Conservation (phyloP, 495 filamentous ascomycete species). For the Monascus purpureus region DNA sequence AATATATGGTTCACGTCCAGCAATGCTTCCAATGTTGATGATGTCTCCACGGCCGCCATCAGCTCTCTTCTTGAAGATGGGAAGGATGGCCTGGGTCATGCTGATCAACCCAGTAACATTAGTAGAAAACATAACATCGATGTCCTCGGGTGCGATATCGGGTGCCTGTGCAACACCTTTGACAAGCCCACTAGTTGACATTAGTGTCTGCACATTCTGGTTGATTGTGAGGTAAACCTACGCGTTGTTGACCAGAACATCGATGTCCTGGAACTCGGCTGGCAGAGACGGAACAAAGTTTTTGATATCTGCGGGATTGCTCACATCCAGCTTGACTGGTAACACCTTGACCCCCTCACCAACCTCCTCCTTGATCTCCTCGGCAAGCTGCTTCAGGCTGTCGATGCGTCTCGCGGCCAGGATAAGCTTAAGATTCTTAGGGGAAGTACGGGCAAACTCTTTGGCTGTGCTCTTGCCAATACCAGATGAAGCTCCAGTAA, state of each 20-base stretch:
- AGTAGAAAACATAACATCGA: slow-evolving; percentile 76
- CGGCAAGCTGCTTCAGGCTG: slow-evolving; percentile 57
- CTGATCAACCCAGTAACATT: slow-evolving; percentile 92
- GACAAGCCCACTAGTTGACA: slow-evolving; percentile 52
- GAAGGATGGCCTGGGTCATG: slow-evolving; percentile 88
- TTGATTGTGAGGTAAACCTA: slow-evolving; percentile 37
- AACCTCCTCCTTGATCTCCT: slow-evolving; percentile 64
- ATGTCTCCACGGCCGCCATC: slow-evolving; percentile 82
- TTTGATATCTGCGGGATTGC: slow-evolving; percentile 60
- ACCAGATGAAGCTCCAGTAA: slow-evolving; percentile 89
- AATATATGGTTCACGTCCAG: slow-evolving; percentile 77
- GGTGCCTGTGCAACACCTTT: slow-evolving; percentile 80
- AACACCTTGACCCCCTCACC: slow-evolving; percentile 70
- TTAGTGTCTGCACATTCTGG: no score
- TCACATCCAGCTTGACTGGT: slow-evolving; percentile 76
- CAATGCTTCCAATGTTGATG: slow-evolving; percentile 94
- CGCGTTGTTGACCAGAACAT: slow-evolving; percentile 96
- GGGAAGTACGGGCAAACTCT: slow-evolving; percentile 83
- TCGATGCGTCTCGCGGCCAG: slow-evolving; percentile 78
- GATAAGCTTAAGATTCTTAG: slow-evolving; percentile 68
- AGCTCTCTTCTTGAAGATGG: slow-evolving; percentile 65
- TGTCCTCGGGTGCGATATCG: slow-evolving; percentile 68
- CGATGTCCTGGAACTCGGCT: slow-evolving; percentile 70
- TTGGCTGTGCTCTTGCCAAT: slow-evolving; percentile 77
- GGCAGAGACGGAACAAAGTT: slow-evolving; percentile 63